phyloP scores from a whole-genome alignment of 2,329 filamentous ascomycete genomes.

The Colletotrichum sp. region DNA sequence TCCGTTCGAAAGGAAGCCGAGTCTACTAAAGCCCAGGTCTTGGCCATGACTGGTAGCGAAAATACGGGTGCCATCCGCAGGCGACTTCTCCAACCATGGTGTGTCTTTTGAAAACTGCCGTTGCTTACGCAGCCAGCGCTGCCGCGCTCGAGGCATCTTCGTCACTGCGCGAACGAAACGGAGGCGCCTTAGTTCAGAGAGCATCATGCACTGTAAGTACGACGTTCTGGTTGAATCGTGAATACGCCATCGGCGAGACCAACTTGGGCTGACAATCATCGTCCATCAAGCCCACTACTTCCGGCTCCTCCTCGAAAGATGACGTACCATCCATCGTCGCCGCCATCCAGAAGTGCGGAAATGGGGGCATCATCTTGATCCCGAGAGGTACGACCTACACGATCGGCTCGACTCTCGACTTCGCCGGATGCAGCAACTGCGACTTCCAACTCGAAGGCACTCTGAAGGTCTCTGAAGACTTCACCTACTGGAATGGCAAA shows the following conservation, averaged over 20 bases:
- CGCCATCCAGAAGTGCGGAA: constrained; percentile 41
- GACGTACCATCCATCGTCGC: constrained; percentile 48
- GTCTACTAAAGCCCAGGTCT: background rate
- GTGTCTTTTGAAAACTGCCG: background rate
- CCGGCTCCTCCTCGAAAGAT: constrained; percentile 30
- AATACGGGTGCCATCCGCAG: background rate
- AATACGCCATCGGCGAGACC: background rate
- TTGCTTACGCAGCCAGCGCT: background rate
- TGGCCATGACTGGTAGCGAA: background rate
- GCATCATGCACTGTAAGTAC: background rate
- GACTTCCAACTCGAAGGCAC: constrained; percentile 51
- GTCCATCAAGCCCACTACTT: background rate
- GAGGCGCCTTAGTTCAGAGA: background rate
- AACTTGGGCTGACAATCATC: background rate
- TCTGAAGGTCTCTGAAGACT: constrained; percentile 41
- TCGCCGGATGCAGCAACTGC: constrained; percentile 46
- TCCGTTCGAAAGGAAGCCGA: background rate
- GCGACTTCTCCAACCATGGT: background rate
- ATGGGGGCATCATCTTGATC: constrained; percentile 46
- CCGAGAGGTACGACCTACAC: constrained; percentile 45
- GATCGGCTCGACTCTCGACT: constrained; percentile 46
- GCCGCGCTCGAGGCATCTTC: background rate
- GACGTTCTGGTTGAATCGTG: background rate
- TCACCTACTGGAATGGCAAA: constrained; percentile 45
- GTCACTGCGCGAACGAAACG: background rate